Evolutionary conservation across 2,329 filamentous ascomycete species (phyloP).

Genomic region (Cordyceps tenuipes): DNA sequence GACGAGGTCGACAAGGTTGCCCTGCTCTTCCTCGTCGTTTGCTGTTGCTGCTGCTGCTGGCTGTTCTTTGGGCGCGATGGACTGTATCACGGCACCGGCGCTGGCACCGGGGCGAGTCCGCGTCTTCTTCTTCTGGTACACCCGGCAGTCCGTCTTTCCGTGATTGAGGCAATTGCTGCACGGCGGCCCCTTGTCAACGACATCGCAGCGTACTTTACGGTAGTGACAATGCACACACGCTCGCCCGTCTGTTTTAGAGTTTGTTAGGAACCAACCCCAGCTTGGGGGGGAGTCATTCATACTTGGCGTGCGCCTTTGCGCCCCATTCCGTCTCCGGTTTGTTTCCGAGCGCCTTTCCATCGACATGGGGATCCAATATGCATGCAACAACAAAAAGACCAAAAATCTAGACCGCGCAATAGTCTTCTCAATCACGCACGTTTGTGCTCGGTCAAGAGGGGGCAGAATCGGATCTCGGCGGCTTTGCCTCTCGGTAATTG

Average conservation of each 20-base stretch:
- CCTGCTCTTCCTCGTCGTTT: constrained; percentile 27
- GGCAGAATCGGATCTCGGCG: neutral
- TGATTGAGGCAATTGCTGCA: constrained; percentile 40
- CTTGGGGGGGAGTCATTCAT: neutral
- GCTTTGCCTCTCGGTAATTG: neutral
- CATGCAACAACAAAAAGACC: neutral
- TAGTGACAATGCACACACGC: constrained; percentile 42
- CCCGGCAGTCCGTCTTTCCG: constrained; percentile 32
- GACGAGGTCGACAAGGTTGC: constrained; percentile 41
- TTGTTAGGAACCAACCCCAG: neutral
- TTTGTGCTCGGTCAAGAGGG: neutral
- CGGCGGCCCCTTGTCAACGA: constrained; percentile 36
- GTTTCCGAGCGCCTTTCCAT: neutral
- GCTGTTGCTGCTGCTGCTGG: neutral
- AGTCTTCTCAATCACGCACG: neutral
- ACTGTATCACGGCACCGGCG: no score
- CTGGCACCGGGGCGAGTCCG: neutral
- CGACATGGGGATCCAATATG: neutral
- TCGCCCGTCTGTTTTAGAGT: constrained; percentile 21
- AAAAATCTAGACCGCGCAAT: neutral
- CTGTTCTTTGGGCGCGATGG: neutral
- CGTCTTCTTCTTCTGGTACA: constrained; percentile 42
- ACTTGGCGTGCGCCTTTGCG: neutral
- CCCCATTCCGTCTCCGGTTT: neutral
- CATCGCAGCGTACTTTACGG: constrained; percentile 43